Conservation (phyloP, 2,329 filamentous ascomycete species). For the Talaromyces sp. region DNA sequence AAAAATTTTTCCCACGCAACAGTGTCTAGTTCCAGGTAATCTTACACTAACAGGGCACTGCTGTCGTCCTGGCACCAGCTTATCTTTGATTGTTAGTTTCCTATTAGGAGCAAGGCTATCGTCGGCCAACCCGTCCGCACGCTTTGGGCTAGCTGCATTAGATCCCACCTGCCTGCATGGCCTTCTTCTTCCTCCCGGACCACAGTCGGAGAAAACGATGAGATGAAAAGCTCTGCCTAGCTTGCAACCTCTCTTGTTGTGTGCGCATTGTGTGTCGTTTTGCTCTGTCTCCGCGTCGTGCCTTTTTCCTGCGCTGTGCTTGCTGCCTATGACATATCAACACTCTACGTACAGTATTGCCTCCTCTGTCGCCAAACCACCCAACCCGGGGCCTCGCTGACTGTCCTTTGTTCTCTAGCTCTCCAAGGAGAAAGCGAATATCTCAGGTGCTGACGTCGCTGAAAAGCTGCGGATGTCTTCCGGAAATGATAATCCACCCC, state of each 20-base stretch:
- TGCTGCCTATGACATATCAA: background rate
- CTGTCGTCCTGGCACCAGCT: background rate
- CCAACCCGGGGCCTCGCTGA: background rate
- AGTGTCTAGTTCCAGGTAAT: background rate
- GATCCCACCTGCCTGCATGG: slow-evolving; percentile 7
- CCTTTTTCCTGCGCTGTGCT: background rate
- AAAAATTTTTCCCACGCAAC: background rate
- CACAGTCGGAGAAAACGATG: slow-evolving; percentile 3
- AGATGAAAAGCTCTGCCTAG: slow-evolving; percentile 4
- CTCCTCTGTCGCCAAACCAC: background rate
- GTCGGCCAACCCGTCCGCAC: background rate
- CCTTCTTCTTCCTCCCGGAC: background rate
- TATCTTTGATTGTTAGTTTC: too few species aligned
- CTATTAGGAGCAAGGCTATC: background rate
- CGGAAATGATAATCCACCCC: slow-evolving; percentile 34
- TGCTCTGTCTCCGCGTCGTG: background rate
- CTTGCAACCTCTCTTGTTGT: background rate
- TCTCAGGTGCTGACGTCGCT: slow-evolving; percentile 5
- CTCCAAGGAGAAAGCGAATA: background rate
- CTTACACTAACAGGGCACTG: background rate
- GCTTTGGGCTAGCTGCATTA: slow-evolving; percentile 6
- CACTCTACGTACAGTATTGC: background rate
- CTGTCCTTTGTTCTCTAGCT: background rate
- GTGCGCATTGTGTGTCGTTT: background rate
- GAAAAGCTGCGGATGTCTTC: slow-evolving; percentile 33